Evolutionary conservation across 805 yeast species (phyloP).

Genomic region (Hanseniaspora occidentalis): DNA sequence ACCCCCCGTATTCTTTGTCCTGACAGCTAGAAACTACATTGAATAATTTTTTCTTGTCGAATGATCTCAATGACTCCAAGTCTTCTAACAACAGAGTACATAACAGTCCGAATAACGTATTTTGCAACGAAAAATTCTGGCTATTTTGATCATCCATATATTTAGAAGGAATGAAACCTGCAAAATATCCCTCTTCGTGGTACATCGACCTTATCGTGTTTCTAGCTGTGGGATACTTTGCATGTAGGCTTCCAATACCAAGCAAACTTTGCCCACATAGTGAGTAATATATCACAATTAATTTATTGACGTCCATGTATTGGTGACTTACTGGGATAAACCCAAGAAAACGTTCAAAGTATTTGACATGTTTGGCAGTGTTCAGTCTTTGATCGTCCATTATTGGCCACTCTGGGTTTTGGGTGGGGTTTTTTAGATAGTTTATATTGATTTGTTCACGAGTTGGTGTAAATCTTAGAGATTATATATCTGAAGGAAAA

Average conservation of each 20-base stretch:
- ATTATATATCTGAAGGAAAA: no score
- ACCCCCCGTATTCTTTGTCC: conserved; percentile 37
- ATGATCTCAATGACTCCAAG: conserved; percentile 27
- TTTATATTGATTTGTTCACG: no score
- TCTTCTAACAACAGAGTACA: conserved; percentile 40
- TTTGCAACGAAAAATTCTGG: conserved; percentile 45
- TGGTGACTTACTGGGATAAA: neutral
- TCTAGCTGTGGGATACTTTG: neutral
- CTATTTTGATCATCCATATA: conserved; percentile 9
- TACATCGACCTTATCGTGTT: neutral
- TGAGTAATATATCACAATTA: neutral
- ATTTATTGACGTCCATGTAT: neutral
- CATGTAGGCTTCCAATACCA: neutral
- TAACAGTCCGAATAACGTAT: conserved; percentile 62
- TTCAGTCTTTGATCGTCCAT: conserved; percentile 3
- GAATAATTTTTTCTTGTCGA: conserved; percentile 35
- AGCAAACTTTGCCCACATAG: conserved; percentile 3
- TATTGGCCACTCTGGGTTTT: no score
- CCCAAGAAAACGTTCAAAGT: conserved; percentile 7
- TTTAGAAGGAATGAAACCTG: conserved; percentile 20
- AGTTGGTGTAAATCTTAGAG: no score
- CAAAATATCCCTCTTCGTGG: conserved; percentile 10
- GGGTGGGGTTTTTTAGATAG: no score
- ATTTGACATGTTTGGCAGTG: neutral
- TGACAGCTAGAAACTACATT: conserved; percentile 51